Evolutionary conservation across 2,329 filamentous ascomycete species (phyloP), one percentile per base, ranked within the genome.

Genomic region (Trichoderma citrinoviride): DNA sequence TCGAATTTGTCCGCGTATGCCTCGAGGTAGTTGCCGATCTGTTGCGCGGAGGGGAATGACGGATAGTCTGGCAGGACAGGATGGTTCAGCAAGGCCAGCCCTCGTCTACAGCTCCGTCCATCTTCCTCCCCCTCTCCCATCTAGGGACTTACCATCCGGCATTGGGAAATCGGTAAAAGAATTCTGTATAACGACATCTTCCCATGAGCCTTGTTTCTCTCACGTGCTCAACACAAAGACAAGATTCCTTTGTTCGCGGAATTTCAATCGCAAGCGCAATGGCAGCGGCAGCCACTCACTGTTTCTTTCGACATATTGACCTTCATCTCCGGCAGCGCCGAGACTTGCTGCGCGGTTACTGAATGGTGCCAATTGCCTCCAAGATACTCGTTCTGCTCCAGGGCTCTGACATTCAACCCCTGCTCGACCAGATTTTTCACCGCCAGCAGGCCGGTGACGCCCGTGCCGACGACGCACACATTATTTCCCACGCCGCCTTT

Each of bases 341-440:
- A 73, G 4, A 76, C 78, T 65, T 76, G 74, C 56, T 75, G 65
- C 6, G 55, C 19, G 40, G 77, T 71, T 14, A 72, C 68, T 17
- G 74, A 78, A 55, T 75, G 77, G 49, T 76, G 72, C 80, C 79
- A 82, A 6, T 78, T 72, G 4, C 80, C 80, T 10, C 80, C 80
- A 41, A 80, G 68, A 53, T 74, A 74, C 25, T 75, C 68, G 49
- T 78, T 74, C 46, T 75, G 72, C 63, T 82, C 80, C 50, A 81
- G 79, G 0, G 75, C 77, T 8, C 73, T 75, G 10, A 75, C 78
- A 8, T 77, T 67, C 55, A 80, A 79, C 4, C 79, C 79, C 68
- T 80, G 79, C 65, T 82, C 79, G 7, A 73, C 69, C 27, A 81
- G 71, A 58, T 78, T 77, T 68, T 81, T 82, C 61, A 78, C 69